A percentile compares a stretch with the other conserved stretches of the same genome.
phyloP scores from a whole-genome alignment of 768 basidiomycete species.

The Phaeotremella skinneri region DNA sequence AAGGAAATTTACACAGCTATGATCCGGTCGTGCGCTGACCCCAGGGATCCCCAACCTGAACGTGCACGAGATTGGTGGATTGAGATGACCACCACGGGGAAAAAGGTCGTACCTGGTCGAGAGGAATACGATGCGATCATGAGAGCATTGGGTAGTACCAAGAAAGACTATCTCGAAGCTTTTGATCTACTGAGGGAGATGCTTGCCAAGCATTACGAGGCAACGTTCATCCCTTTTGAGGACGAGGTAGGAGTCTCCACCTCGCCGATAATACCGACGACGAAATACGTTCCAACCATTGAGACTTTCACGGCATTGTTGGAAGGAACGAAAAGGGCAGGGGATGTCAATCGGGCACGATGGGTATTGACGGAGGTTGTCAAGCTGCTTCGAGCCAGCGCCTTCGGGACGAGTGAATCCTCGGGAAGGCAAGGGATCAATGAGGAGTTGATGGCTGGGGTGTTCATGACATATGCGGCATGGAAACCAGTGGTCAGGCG shows the following conservation, averaged over 20 bases:
- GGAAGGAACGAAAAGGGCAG: conserved; percentile 81
- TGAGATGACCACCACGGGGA: conserved; percentile 79
- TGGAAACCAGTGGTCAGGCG: conserved; percentile 71
- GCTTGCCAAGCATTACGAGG: conserved; percentile 73
- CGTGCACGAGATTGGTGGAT: conserved; percentile 88
- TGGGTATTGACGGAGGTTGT: conserved; percentile 91
- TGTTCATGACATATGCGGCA: conserved; percentile 83
- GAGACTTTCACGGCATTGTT: conserved; percentile 78
- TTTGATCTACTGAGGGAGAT: conserved; percentile 83
- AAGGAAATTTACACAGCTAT: conserved; percentile 71
- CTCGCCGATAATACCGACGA: conserved; percentile 10
- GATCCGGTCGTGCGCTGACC: conserved; percentile 75
- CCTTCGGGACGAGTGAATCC: conserved; percentile 7
- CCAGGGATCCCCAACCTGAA: conserved; percentile 69
- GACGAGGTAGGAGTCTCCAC: conserved; percentile 23
- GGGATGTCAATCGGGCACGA: conserved; percentile 75
- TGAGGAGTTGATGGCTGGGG: conserved; percentile 71
- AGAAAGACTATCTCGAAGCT: conserved; percentile 70
- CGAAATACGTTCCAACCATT: conserved; percentile 58
- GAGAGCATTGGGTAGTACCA: conserved; percentile 65
- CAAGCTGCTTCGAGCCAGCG: conserved; percentile 38
- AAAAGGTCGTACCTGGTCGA: conserved; percentile 60
- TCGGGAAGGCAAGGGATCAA: conserved; percentile 50
- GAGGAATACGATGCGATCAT: conserved; percentile 80
- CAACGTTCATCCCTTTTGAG: conserved; percentile 47